These are phyloP conservation scores for Obba rivulosa DNA, from an alignment of 768 basidiomycete genomes.

Conservation along the genomic window DNA sequence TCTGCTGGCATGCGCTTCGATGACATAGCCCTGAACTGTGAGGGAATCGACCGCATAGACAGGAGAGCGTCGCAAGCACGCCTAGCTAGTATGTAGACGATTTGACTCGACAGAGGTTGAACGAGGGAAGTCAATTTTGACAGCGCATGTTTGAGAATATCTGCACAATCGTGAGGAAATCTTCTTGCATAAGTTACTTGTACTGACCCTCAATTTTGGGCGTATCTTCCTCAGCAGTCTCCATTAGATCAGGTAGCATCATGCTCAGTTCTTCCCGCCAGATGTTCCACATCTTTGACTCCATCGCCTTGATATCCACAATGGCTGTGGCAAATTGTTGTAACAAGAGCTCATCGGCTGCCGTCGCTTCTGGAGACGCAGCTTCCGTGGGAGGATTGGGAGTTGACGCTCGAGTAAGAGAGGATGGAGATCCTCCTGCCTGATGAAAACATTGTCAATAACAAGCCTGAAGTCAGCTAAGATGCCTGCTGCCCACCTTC, in stretches of 20 bases:
- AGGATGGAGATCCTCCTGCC: slow-evolving; percentile 18
- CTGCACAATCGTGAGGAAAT: slow-evolving; percentile 27
- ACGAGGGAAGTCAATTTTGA: slow-evolving; percentile 43
- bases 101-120: slow-evolving; percentile 55
- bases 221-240: slow-evolving; percentile 26
- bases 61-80: slow-evolving; percentile 84
- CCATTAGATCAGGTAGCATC: slow-evolving; percentile 47
- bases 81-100: slow-evolving; percentile 64
- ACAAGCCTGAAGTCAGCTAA: background rate
- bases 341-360: slow-evolving; percentile 60
- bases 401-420: slow-evolving; percentile 44
- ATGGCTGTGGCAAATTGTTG: slow-evolving; percentile 63
- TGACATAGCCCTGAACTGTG: slow-evolving; percentile 82
- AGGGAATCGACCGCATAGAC: slow-evolving; percentile 82
- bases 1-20: slow-evolving; percentile 65
- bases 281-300: slow-evolving; percentile 44
- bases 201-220: slow-evolving; percentile 47
- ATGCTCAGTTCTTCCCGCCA: slow-evolving; percentile 66
- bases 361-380: slow-evolving; percentile 47
- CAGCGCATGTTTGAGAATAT: slow-evolving; percentile 51
- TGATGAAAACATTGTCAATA: background rate
- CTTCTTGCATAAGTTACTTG: background rate
- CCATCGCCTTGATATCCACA: slow-evolving; percentile 59
- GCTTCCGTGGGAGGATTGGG: slow-evolving; percentile 45
- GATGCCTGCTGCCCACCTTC: slow-evolving; percentile 20